These are phyloP conservation scores for Neurospora cerealis DNA, from an alignment of 495 filamentous ascomycete species.

Conservation along the genomic window DNA sequence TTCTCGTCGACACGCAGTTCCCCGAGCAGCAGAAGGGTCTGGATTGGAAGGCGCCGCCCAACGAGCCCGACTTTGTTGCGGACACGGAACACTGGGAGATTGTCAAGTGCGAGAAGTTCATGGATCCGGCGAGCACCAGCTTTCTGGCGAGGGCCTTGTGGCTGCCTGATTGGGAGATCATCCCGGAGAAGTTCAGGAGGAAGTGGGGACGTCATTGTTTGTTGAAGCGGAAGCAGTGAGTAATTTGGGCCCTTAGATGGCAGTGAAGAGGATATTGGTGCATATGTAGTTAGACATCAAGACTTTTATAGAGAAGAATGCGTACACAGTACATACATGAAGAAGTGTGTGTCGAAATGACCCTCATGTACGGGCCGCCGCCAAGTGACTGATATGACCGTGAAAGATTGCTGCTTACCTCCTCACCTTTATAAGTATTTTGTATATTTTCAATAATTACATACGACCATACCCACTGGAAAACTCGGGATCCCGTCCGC, in stretches of 20 bases:
- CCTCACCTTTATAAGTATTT: not conserved
- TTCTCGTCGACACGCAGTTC: constrained; percentile 82
- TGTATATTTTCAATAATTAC: not conserved
- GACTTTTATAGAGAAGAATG: not conserved
- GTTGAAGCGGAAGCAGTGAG: constrained; percentile 42
- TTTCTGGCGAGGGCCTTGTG: constrained; percentile 72
- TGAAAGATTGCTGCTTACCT: not conserved
- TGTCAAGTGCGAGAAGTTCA: constrained; percentile 62
- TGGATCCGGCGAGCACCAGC: constrained; percentile 67
- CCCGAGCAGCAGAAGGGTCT: constrained; percentile 39
- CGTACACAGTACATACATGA: not conserved
- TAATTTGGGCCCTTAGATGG: not conserved
- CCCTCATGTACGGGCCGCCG: not conserved
- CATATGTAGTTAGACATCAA: not conserved
- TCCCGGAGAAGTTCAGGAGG: constrained; percentile 59
- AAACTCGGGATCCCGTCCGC: constrained; percentile 42
- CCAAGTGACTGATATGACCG: not conserved
- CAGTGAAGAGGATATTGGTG: not conserved
- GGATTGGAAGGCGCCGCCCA: constrained; percentile 26
- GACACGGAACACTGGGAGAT: constrained; percentile 64
- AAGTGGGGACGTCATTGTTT: constrained; percentile 82
- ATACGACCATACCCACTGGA: constrained; percentile 11
- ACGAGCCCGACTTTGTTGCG: constrained; percentile 66
- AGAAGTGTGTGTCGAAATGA: not conserved
- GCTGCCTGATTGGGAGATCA: constrained; percentile 62